A percentile compares a stretch with the other conserved stretches of the same genome.
Conservation (phyloP, 139 green algal genomes). For the Chlamydomonas urium region DNA sequence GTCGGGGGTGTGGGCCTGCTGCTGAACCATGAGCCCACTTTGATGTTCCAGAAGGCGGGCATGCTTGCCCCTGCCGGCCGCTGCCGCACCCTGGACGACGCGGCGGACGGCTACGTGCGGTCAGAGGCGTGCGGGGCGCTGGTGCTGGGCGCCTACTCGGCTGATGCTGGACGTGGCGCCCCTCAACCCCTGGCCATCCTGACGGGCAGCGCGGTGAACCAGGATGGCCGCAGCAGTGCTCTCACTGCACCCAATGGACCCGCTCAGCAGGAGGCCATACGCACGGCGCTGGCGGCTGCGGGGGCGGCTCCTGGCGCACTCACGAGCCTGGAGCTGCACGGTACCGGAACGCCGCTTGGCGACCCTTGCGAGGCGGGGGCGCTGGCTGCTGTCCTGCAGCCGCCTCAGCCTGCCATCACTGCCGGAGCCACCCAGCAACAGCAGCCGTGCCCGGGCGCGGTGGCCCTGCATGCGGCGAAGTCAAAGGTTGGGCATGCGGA, state of each 20-base stretch:
- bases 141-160: background rate
- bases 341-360: constrained; percentile 69
- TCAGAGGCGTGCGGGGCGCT: constrained; percentile 53
- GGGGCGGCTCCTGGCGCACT: constrained; percentile 15
- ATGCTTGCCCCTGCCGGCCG: constrained; percentile 70
- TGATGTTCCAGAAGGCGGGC: constrained; percentile 74
- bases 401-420: too few relatives aligned
- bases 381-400: constrained; percentile 28
- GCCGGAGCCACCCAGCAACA: background rate
- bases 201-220: constrained; percentile 73
- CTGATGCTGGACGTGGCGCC: background rate
- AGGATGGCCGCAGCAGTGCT: constrained; percentile 80
- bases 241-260: constrained; percentile 87
- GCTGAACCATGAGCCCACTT: constrained; percentile 64
- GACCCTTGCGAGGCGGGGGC: constrained; percentile 71
- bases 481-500: constrained; percentile 82
- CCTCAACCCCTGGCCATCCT: constrained; percentile 37
- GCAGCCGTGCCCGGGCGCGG: background rate
- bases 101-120: constrained; percentile 79
- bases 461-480: constrained; percentile 34
- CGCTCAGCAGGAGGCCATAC: constrained; percentile 69
- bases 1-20: constrained; percentile 68
- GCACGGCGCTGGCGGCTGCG: constrained; percentile 34
- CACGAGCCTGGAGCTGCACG: constrained; percentile 48
- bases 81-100: constrained; percentile 78